Conservation (phyloP, 2,329 filamentous ascomycete species). For the Colletotrichum higginsianum region DNA sequence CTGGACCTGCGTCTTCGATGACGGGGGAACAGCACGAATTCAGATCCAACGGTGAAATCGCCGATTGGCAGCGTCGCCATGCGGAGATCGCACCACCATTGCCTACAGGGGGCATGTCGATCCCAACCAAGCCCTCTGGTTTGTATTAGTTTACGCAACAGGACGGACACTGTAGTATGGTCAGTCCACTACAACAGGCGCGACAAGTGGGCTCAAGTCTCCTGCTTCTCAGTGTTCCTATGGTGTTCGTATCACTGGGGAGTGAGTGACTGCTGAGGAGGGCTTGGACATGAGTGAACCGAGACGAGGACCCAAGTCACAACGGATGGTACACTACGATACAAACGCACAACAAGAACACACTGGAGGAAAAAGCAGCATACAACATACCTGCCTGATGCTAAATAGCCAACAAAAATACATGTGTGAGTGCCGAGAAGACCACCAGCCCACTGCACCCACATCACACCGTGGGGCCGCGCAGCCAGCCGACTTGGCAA, state of each 20-base stretch:
- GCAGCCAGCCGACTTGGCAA: conserved; percentile 33
- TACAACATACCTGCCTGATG: too few species aligned
- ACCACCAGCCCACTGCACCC: background rate
- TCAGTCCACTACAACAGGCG: conserved; percentile 27
- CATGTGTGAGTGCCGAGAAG: too few species aligned
- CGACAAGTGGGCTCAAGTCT: background rate
- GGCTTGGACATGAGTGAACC: background rate
- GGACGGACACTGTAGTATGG: too few species aligned
- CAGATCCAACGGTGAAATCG: conserved; percentile 28
- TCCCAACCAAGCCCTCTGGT: background rate
- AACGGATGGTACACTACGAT: too few species aligned
- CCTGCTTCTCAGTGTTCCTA: background rate
- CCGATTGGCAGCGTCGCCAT: conserved; percentile 11
- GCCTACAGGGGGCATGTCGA: conserved; percentile 9
- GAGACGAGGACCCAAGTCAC: too few species aligned
- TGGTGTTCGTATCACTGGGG: too few species aligned
- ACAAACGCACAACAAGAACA: too few species aligned
- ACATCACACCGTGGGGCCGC: conserved; percentile 22
- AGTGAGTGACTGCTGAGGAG: background rate
- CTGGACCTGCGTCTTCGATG: background rate
- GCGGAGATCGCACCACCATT: conserved; percentile 20
- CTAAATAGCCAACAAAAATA: too few species aligned
- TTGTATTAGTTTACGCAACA: too few species aligned
- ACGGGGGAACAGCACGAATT: background rate
- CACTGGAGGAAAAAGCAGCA: too few species aligned